Conservation (phyloP, 148 eudicot genomes). For the Oxyria digyna region DNA sequence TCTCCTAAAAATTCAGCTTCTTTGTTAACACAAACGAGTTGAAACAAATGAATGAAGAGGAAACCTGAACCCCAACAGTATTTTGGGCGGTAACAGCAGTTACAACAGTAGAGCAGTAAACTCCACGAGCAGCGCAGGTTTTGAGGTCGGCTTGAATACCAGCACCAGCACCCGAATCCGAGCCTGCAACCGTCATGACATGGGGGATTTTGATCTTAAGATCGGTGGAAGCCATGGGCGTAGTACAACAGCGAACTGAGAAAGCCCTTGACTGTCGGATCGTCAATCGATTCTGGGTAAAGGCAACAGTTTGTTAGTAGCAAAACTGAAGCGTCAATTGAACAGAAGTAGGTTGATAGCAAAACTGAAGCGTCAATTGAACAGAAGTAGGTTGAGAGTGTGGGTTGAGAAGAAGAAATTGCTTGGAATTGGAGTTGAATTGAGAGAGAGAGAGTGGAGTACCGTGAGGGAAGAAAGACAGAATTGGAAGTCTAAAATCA, state of each 20-base stretch:
- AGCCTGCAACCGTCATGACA: constrained; percentile 83
- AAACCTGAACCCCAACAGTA: constrained; percentile 89
- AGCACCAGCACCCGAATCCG: constrained; percentile 93
- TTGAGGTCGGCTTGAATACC: constrained; percentile 91
- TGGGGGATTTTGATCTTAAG: constrained; percentile 39
- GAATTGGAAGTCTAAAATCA: neutral
- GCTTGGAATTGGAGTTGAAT: too few species aligned
- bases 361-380: neutral
- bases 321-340: neutral
- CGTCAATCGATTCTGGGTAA: neutral
- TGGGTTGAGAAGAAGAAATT: neutral
- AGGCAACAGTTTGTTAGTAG: neutral
- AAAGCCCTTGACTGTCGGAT: neutral
- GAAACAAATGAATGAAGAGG: neutral
- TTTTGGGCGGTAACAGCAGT: constrained; percentile 93
- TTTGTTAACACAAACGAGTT: too few species aligned
- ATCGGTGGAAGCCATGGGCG: constrained; percentile 10
- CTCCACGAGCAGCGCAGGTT: constrained; percentile 77
- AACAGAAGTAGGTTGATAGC: too few species aligned
- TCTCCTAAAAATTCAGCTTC: too few species aligned
- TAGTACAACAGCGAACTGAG: neutral
- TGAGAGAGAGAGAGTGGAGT: neutral
- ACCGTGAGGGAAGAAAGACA: neutral
- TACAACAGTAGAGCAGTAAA: constrained; percentile 85
- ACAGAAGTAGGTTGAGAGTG: too few species aligned